phyloP scores from a whole-genome alignment of 345 rosid species.

The Populus nigra region DNA sequence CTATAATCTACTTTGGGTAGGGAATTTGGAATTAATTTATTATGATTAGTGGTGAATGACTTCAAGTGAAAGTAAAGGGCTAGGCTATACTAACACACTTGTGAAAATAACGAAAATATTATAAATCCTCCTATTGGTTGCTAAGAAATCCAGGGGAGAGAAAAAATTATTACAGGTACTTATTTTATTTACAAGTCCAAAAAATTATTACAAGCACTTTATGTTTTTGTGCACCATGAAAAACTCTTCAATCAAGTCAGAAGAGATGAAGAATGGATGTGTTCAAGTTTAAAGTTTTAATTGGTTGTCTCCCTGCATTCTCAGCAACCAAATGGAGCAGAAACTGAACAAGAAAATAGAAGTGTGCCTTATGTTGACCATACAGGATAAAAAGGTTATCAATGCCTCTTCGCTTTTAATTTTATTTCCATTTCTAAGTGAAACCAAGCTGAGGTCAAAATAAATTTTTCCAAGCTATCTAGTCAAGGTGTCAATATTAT shows the following conservation, averaged over 20 bases:
- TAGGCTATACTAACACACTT: not conserved
- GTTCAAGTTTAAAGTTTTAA: constrained; percentile 7
- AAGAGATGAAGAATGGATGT: not conserved
- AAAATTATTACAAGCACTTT: not conserved
- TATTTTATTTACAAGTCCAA: not conserved
- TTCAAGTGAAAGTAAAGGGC: not conserved
- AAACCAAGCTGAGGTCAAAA: not conserved
- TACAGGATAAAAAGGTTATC: constrained; percentile 38
- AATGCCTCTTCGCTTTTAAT: constrained; percentile 12
- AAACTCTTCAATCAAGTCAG: not conserved
- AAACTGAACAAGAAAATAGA: constrained; percentile 40
- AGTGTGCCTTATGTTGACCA: constrained; percentile 37
- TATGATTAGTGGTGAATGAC: not conserved
- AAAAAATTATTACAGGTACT: too few species aligned
- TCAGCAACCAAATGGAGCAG: constrained; percentile 48
- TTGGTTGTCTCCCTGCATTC: constrained; percentile 34
- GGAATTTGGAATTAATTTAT: not conserved
- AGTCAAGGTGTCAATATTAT: not conserved
- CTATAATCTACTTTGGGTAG: not conserved
- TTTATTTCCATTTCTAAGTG: not conserved
- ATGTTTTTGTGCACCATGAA: constrained; percentile 14
- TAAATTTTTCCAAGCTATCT: not conserved
- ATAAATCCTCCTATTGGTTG: not conserved
- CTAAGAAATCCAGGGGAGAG: not conserved
- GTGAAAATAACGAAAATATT: too few species aligned